Base-by-base conservation (phyloP, 75 land plant genomes). In the Adiantum capillusveneris region DNA sequence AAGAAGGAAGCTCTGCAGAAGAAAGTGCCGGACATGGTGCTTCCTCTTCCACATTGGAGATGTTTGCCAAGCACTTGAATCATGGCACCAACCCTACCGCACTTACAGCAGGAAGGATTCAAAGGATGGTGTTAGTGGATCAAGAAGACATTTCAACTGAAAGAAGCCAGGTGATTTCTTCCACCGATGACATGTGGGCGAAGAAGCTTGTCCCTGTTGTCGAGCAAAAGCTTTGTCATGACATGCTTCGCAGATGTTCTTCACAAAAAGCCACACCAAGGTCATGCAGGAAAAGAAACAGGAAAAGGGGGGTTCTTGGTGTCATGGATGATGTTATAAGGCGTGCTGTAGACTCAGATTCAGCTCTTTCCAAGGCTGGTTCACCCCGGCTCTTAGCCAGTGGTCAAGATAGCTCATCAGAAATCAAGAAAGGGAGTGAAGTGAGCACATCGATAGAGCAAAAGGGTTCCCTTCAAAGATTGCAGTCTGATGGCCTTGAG, bases 401-500 rank as follows among this genome's bases (percentile, higher is more conserved):
- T 22, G 55, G 37, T 34, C 37, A 34, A 34, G 37, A 34, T 5
- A 34, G 37, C 37, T 34, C 37, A 5, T 34, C 37, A 46, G 49
- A 46, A 46, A 46, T 53, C 28, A 26, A 7, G 13, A 22, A 19
- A 27, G 24, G 5, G 6, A 53, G 55, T 1, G 13, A 53, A 24
- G 25, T 25, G 25, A 3, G 17, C 12, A n/a, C n/a, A n/a, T 6
- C 6, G 50, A 46, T 18, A 14, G 14, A 53, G 12, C 2, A 53
- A 27, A 22, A 53, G 29, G 29, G 29, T 5, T 25, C 9, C 25
- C 18, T 6, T 3, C 14, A 3, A 3, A 26, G 25, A 1, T 22
- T 14, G 28, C 25, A 22, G 25, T 22, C 55, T 25, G 57, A 60
- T 6, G 64, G 44, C n/a, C 41, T 44, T 27, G 70, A 68, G 20